Evolutionary conservation across 129 eudicot species (phyloP).

Genomic region (Calendula officinalis): DNA sequence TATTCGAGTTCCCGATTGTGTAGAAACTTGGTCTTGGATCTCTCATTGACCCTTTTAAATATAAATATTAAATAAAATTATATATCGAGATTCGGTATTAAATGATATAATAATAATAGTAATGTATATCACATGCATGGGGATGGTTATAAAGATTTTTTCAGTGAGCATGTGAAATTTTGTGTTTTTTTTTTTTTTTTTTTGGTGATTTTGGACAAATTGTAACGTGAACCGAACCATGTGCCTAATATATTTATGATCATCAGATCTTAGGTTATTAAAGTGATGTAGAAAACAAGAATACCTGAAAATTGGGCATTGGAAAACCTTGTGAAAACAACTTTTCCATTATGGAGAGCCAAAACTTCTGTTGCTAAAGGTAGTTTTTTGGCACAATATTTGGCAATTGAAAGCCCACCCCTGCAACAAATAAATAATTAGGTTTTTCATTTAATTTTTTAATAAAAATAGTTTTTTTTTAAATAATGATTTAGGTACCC

Average conservation of each 20-base stretch:
- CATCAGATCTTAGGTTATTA: neutral
- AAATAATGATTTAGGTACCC: neutral
- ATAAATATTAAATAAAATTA: constrained; percentile 5
- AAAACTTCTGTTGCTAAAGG: constrained; percentile 70
- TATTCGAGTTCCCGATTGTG: constrained; percentile 28
- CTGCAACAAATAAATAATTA: constrained; percentile 27
- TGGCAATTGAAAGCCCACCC: constrained; percentile 73
- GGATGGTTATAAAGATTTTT: constrained; percentile 17
- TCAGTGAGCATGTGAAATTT: neutral
- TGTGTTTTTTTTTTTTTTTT: neutral
- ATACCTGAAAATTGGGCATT: constrained; percentile 47
- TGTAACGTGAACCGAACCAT: constrained; percentile 12
- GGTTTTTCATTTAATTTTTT: too few species aligned
- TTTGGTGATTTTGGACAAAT: neutral
- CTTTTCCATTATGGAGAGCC: constrained; percentile 78
- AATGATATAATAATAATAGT: constrained; percentile 4
- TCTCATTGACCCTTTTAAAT: constrained; percentile 37
- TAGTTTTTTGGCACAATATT: constrained; percentile 78
- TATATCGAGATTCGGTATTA: constrained; percentile 19
- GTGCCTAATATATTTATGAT: constrained; percentile 20
- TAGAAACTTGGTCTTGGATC: constrained; percentile 77
- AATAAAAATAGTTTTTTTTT: too few species aligned
- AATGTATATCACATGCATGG: constrained; percentile 27
- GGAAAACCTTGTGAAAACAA: constrained; percentile 67
- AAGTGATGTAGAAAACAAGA: constrained; percentile 13